phyloP scores from a whole-genome alignment of 78 protist species.

The Cavenderia fasciculata region DNA sequence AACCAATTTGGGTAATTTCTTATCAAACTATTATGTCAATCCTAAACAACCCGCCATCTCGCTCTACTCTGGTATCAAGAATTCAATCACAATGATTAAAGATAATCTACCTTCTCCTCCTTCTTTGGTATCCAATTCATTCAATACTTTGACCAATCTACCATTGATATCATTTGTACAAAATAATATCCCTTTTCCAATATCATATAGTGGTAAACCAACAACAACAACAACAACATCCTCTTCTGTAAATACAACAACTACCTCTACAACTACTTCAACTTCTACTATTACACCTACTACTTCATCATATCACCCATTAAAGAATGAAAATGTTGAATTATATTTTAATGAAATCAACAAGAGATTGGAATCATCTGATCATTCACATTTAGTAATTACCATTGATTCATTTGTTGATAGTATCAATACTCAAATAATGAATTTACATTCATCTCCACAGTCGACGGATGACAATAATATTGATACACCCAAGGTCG shows the following conservation, averaged over 20 bases:
- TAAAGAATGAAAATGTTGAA: neutral
- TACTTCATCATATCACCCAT: neutral
- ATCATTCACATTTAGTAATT: neutral
- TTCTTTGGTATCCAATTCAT: neutral
- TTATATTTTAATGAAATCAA: neutral
- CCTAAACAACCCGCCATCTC: neutral
- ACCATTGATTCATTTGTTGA: conserved; percentile 30
- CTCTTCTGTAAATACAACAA: neutral
- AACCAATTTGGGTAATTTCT: conserved; percentile 42
- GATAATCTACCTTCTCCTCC: conserved; percentile 38
- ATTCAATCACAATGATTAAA: conserved; percentile 31
- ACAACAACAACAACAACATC: neutral
- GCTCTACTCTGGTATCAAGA: conserved; percentile 10
- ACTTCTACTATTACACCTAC: neutral
- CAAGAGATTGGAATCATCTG: neutral
- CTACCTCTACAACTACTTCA: neutral
- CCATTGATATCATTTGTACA: conserved; percentile 34
- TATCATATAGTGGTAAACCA: conserved; percentile 2
- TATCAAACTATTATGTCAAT: conserved; percentile 21
- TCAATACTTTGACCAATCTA: neutral
- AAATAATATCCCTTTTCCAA: conserved; percentile 40
- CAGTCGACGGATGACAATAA: neutral
- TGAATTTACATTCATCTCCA: neutral
- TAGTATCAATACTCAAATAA: neutral
- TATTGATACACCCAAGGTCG: neutral